phyloP scores from a whole-genome alignment of 2,329 filamentous ascomycete species.

The Cytospora piceicola region DNA sequence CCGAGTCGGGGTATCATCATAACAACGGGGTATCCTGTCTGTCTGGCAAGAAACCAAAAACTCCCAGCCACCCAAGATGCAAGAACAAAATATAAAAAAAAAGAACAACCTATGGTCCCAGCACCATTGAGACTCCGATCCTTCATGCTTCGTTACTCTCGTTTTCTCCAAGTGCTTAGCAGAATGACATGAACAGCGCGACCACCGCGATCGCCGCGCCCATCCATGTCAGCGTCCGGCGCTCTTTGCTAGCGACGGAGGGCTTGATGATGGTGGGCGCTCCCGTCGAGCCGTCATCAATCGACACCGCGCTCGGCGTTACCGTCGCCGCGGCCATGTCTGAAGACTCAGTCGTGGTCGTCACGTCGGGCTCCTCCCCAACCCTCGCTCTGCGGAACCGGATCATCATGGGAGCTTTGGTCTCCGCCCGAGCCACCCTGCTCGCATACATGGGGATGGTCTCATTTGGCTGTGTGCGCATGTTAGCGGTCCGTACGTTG shows the following conservation, averaged over 20 bases:
- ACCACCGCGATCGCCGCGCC: conserved; percentile 35
- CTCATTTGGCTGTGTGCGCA: not conserved
- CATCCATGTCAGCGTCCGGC: conserved; percentile 36
- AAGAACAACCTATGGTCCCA: not conserved
- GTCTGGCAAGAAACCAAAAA: conserved; percentile 14
- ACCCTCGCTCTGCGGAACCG: conserved; percentile 9
- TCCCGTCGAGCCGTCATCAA: not conserved
- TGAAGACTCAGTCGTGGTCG: conserved; percentile 6
- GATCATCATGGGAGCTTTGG: conserved; percentile 43
- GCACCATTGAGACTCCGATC: not conserved
- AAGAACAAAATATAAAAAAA: not conserved
- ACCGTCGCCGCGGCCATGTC: not conserved
- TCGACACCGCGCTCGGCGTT: not conserved
- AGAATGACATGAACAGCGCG: conserved; percentile 36
- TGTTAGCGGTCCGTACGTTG: not conserved
- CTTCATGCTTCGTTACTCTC: not conserved
- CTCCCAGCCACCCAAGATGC: not conserved
- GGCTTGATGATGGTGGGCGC: conserved; percentile 19
- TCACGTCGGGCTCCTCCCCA: not conserved
- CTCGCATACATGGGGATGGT: conserved; percentile 29
- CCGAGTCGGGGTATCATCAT: conserved; percentile 25
- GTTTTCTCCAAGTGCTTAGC: conserved; percentile 31
- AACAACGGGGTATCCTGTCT: conserved; percentile 23
- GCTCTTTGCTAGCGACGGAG: conserved; percentile 33
- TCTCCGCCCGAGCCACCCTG: conserved; percentile 56